Evolutionary conservation across 805 yeast species (phyloP), one percentile per base, ranked within the genome.

Genomic region (Candida vaughaniae): DNA sequence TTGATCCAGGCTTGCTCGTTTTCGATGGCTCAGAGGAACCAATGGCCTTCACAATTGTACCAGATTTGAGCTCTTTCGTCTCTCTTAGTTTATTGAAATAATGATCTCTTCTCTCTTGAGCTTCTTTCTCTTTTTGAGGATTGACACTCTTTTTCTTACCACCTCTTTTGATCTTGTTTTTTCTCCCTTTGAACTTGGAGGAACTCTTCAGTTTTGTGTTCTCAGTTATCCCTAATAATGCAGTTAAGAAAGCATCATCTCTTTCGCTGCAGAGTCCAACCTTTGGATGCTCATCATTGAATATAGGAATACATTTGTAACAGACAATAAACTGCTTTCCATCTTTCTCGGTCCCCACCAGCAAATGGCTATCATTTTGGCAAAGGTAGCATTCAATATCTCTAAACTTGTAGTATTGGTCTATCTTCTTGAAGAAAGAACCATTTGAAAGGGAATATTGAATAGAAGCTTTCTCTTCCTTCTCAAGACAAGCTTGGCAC

Each of bases 361-460:
- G 60, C 43, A 78, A 55, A 34, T 65, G 51, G 3, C 56, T 41
- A 26, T 75, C 80, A 20, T 42, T 43, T 3, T 61, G 66, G 59
- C 83, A 78, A 11, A 51, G 35, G 1, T 47, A 31, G 53, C 85
- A 79, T 32, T 59, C 59, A 33, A 77, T 60, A 42, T 77, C 80
- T 55, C 82, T 60, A 29, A 75, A 75, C 31, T 58, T 69, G 41
- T 58, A 58, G 50, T 78, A 78, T 30, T 62, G 72, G 3, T 61
- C 62, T 52, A 77, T 60, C 48, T 64, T 74, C 39, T 56, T 58
- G 45, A 78, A 63, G n/a, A 78, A 55, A 0, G 82, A 69, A 3
- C 85, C 85, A 46, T 78, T 78, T 2, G 71, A 60, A 3, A 77
- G 48, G 2, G 78, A 58, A 45, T 78, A 77, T 33, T 69, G 71